These are phyloP conservation scores for Komagataella mondaviorum DNA, from an alignment of 805 yeast species.

Conservation along the genomic window DNA sequence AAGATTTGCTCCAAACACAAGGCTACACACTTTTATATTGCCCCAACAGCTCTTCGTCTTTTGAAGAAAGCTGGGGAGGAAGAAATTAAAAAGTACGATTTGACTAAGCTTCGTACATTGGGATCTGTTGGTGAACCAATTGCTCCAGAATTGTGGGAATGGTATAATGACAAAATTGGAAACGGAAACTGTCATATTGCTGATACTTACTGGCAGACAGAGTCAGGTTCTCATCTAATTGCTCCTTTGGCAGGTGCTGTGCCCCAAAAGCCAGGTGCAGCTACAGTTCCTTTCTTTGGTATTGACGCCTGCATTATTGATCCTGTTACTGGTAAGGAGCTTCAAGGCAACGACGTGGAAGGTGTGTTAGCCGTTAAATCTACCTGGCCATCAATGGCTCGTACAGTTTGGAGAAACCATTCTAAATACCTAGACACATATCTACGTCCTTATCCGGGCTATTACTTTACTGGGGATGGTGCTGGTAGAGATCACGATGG, in stretches of 20 bases:
- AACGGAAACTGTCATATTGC: conserved; percentile 79
- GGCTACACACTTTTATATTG: conserved; percentile 94
- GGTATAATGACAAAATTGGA: conserved; percentile 93
- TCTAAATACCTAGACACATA: conserved; percentile 82
- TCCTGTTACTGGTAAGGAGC: conserved; percentile 81
- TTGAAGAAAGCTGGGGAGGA: conserved; percentile 75
- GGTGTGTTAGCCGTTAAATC: conserved; percentile 87
- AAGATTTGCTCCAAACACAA: conserved; percentile 83
- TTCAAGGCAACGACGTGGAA: conserved; percentile 81
- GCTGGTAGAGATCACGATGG: conserved; percentile 97
- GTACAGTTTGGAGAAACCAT: conserved; percentile 88
- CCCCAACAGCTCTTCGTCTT: conserved; percentile 94
- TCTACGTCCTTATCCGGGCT: conserved; percentile 83
- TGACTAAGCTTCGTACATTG: conserved; percentile 76
- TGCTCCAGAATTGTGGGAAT: conserved; percentile 96
- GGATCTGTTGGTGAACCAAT: conserved; percentile 99
- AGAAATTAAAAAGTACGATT: conserved; percentile 67
- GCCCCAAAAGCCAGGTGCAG: conserved; percentile 95
- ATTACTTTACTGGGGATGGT: conserved; percentile 96
- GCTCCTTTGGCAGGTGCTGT: conserved; percentile 92
- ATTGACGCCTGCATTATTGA: conserved; percentile 83
- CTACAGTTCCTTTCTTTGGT: conserved; percentile 94
- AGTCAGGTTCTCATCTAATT: conserved; percentile 90
- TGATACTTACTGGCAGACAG: conserved; percentile 99
- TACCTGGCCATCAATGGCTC: conserved; percentile 98